Conservation (phyloP, 805 yeast species). For the Yarrowia sp. region DNA sequence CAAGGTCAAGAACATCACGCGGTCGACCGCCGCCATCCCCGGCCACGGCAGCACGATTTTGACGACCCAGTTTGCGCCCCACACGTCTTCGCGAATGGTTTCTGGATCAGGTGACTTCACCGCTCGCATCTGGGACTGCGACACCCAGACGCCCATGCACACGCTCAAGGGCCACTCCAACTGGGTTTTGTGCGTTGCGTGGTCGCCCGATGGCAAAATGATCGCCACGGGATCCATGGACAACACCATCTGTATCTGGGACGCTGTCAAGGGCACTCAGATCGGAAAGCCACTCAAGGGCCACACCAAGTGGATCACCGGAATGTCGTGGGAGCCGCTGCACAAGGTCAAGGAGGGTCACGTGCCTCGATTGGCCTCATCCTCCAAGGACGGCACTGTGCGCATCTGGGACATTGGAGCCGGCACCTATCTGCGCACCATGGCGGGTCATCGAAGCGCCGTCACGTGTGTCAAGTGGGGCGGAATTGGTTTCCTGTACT, state of each 20-base stretch:
- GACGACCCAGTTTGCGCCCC: slow-evolving; percentile 93
- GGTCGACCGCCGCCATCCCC: slow-evolving; percentile 89
- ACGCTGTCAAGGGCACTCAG: slow-evolving; percentile 72
- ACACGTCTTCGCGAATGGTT: slow-evolving; percentile 81
- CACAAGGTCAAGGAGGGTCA: slow-evolving; percentile 70
- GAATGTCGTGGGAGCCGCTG: slow-evolving; percentile 92
- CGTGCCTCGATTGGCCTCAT: slow-evolving; percentile 76
- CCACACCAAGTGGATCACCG: slow-evolving; percentile 88
- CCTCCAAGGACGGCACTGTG: slow-evolving; percentile 89
- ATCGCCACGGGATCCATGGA: slow-evolving; percentile 98
- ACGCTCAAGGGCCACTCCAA: slow-evolving; percentile 84
- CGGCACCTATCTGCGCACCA: slow-evolving; percentile 68
- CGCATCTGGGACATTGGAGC: slow-evolving; percentile 86
- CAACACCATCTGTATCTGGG: slow-evolving; percentile 87
- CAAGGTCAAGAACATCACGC: slow-evolving; percentile 87
- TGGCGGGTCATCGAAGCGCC: slow-evolving; percentile 86
- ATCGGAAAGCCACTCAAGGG: slow-evolving; percentile 79
- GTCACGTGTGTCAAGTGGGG: slow-evolving; percentile 99
- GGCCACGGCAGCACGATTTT: slow-evolving; percentile 96
- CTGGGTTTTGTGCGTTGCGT: slow-evolving; percentile 92
- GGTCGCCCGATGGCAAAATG: slow-evolving; percentile 89
- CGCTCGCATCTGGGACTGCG: slow-evolving; percentile 96
- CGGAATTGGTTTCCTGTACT: slow-evolving; percentile 81
- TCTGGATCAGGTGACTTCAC: slow-evolving; percentile 97
- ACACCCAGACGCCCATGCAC: slow-evolving; percentile 87